Evolutionary conservation across 2,329 filamentous ascomycete genomes (phyloP), one percentile per base, ranked within the genome.

Genomic region (Chaetomium globosum): DNA sequence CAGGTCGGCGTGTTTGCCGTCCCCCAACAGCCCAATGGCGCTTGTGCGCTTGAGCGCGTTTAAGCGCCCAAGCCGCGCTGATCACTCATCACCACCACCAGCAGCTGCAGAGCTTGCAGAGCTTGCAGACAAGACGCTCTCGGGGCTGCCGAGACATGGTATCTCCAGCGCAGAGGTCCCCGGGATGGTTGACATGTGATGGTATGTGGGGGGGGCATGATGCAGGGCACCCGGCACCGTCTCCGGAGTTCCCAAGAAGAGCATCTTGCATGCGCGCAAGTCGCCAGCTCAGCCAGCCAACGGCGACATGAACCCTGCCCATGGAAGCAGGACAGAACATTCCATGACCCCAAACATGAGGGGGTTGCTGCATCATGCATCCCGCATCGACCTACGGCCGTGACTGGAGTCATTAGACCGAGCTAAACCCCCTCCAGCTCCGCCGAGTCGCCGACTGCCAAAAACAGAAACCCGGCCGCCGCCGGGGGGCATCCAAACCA

Each of bases 61-160:
- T 56, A 56, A 56, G 53, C 53, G 53, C 53, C 21, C 31, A 36
- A 31, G 7, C 52, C 52, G 52, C 23, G 31, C 16, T 23, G 53
- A 56, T 43, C 53, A 43, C 31, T 13, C 33, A 56, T 56, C 53
- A 56, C 31, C 10, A 56, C 31, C 39, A 43, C 39, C 39, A 16
- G 19, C 21, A 43, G n/a, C 53, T 39, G 33, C 33, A 26, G 26
- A 26, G 26, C 26, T 26, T 39, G 33, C 33, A 26, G 26, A 26
- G 26, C 26, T 26, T 26, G 26, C 26, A 56, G 31, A 26, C 6
- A 23, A 56, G 31, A 43, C 39, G n/a, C 39, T 36, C 36, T 39
- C 53, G 31, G 53, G 3, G 2, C 23, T 12, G 8, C 53, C 53
- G 53, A 56, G 53, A 39, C 53, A 39, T 36, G 33, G 33, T 36